Evolutionary conservation across 1,139 yeast species (phyloP), one percentile per base, ranked within the genome.

Genomic region (Pichia sp.): DNA sequence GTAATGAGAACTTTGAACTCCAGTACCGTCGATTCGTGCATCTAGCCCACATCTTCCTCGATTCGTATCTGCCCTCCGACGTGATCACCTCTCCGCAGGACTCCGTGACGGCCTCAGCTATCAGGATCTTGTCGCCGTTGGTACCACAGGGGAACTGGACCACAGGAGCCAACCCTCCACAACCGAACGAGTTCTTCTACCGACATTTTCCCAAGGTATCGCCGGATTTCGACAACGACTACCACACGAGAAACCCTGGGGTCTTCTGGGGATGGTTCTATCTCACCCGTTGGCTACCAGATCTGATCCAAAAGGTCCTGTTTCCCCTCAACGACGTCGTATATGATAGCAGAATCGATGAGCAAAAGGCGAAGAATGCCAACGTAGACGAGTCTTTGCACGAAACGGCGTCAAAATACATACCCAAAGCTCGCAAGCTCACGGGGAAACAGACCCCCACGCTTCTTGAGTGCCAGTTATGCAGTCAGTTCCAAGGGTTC

Each of bases 211-310:
- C 76, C 5, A 68, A 66, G 50, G 69, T 70, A 41, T 66, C 74
- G 6, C 63, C 74, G 1, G 66, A 63, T 52, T 61, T 70, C 18
- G 76, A 72, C 48, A 63, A 64, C 23, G 74, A 71, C 36, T 71
- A 70, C 55, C 73, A 71, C 41, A 60, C 60, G 16, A 53, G 62
- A 6, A 66, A 66, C 44, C 57, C 65, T 10, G 60, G 61, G 9
- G 58, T 60, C 10, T 64, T 61, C 43, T 49, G 65, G 59, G 63
- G 63, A 36, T 66, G 70, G 56, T 70, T 69, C 46, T 65, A 66
- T 50, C 64, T 71, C 10, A 66, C 69, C 7, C 58, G 74, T 52
- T 72, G 75, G 75, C 55, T 71, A 16, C 73, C 75, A 0, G 56
- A 62, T 25, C 40, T 61, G 49, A 49, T 69, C 44, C 58, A 62